phyloP scores from a whole-genome alignment of 495 filamentous ascomycete species.

The Glonium stellatum region DNA sequence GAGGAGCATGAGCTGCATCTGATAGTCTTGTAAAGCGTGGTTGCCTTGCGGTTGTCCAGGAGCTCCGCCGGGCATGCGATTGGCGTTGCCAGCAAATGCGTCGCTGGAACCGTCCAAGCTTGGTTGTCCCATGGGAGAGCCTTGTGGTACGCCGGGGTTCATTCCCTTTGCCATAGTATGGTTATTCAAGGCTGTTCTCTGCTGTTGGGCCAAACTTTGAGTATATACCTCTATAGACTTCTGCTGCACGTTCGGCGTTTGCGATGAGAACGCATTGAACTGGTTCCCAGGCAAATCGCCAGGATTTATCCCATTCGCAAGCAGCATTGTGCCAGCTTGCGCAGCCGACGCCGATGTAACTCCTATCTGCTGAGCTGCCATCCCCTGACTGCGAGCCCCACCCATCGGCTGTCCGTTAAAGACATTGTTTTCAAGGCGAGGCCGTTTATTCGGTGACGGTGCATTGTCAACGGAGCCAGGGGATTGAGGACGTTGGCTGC shows the following conservation, averaged over 20 bases:
- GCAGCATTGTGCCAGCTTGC: conserved; percentile 52
- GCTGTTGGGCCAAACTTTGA: conserved; percentile 72
- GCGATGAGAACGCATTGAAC: conserved; percentile 62
- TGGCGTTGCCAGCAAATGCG: conserved; percentile 52
- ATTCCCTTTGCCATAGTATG: conserved; percentile 53
- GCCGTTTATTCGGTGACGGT: conserved; percentile 79
- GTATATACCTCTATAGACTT: conserved; percentile 83
- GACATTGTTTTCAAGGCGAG: conserved; percentile 69
- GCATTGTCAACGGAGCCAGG: conserved; percentile 79
- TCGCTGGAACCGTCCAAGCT: conserved; percentile 16
- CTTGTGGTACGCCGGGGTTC: conserved; percentile 59
- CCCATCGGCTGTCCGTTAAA: conserved; percentile 73
- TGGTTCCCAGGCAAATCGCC: conserved; percentile 66
- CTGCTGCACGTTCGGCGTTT: conserved; percentile 52
- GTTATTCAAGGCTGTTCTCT: conserved; percentile 55
- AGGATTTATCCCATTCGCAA: conserved; percentile 70
- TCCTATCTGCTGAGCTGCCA: conserved; percentile 47
- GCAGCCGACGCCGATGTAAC: conserved; percentile 2
- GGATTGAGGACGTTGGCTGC: conserved; percentile 70
- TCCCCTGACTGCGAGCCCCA: conserved; percentile 66
- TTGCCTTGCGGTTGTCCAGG: conserved; percentile 58
- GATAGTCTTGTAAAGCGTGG: conserved; percentile 95
- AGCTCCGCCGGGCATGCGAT: conserved; percentile 41
- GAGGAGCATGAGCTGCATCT: conserved; percentile 98
- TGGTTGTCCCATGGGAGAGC: conserved; percentile 68